Percentiles rank a stretch among this genome's conserved stretches.
Evolutionary conservation across 129 eudicot genomes (phyloP).

Genomic region (Silybum marianum): DNA sequence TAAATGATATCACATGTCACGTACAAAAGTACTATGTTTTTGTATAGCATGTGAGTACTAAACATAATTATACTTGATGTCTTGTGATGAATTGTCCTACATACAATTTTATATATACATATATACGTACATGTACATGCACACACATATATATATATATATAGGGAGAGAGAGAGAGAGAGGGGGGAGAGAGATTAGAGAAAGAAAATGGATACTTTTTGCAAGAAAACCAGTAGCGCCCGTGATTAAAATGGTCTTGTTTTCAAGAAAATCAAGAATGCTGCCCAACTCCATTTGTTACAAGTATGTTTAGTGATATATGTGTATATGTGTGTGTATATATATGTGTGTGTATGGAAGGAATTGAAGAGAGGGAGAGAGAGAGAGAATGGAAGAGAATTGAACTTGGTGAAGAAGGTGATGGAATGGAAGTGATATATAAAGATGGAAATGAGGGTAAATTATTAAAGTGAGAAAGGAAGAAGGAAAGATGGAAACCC

Average conservation of each 20-base stretch:
- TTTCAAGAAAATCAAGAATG: conserved; percentile 45
- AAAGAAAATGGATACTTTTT: conserved; percentile 36
- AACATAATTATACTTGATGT: neutral
- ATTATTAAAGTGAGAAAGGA: neutral
- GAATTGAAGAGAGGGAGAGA: conserved; percentile 9
- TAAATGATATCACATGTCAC: neutral
- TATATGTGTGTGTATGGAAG: neutral
- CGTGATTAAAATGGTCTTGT: conserved; percentile 55
- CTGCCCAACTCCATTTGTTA: conserved; percentile 53
- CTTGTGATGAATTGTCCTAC: neutral
- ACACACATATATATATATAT: neutral
- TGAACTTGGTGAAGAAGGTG: conserved; percentile 21
- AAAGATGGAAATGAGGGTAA: conserved; percentile 2
- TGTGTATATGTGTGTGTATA: neutral
- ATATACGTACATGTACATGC: neutral
- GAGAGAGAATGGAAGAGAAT: neutral
- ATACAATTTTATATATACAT: neutral
- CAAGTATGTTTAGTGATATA: conserved; percentile 5
- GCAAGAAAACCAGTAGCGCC: conserved; percentile 77
- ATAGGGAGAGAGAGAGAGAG: conserved; percentile 1
- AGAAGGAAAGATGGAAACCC: conserved; percentile 14
- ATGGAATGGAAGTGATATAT: conserved; percentile 19
- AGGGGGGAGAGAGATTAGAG: neutral
- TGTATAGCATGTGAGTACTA: neutral
- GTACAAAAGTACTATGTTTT: neutral